Percentiles rank a stretch among this genome's conserved stretches.
phyloP scores from a whole-genome alignment of 352 stramenopile species.

The Pythium phragmitis region DNA sequence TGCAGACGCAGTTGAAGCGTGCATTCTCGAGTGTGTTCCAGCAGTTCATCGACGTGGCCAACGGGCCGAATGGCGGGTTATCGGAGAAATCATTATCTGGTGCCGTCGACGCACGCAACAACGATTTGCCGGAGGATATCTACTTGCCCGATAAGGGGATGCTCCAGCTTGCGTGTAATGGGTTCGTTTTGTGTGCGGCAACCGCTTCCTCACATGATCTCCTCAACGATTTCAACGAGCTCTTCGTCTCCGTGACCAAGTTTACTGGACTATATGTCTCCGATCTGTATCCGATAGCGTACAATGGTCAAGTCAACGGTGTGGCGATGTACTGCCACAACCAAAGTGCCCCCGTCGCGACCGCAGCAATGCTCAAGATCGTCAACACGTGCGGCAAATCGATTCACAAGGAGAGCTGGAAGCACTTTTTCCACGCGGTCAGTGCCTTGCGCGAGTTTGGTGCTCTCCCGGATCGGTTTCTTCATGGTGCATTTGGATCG shows the following conservation, averaged over 20 bases:
- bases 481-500: slow-evolving; percentile 29
- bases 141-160: slow-evolving; percentile 75
- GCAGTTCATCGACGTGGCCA: slow-evolving; percentile 61
- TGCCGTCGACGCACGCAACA: slow-evolving; percentile 1
- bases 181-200: slow-evolving; percentile 63
- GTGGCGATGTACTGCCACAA: slow-evolving; percentile 65
- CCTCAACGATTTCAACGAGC: slow-evolving; percentile 51
- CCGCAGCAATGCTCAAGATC: slow-evolving; percentile 69
- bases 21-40: slow-evolving; percentile 76
- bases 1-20: slow-evolving; percentile 47
- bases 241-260: slow-evolving; percentile 63
- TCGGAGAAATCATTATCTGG: slow-evolving; percentile 21
- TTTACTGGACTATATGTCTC: slow-evolving; percentile 64
- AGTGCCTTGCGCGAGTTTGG: slow-evolving; percentile 63
- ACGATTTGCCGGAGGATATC: slow-evolving; percentile 26
- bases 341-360: slow-evolving; percentile 63
- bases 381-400: slow-evolving; percentile 54
- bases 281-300: slow-evolving; percentile 55
- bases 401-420: slow-evolving; percentile 54
- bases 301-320: slow-evolving; percentile 58
- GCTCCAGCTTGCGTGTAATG: slow-evolving; percentile 75
- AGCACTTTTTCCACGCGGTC: slow-evolving; percentile 61
- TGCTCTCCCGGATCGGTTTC: slow-evolving; percentile 47
- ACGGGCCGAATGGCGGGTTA: slow-evolving; percentile 38
- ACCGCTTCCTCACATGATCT: slow-evolving; percentile 56